Evolutionary conservation across 345 rosid species (phyloP), one percentile per base, ranked within the genome.

Genomic region (Raphanus sativus): DNA sequence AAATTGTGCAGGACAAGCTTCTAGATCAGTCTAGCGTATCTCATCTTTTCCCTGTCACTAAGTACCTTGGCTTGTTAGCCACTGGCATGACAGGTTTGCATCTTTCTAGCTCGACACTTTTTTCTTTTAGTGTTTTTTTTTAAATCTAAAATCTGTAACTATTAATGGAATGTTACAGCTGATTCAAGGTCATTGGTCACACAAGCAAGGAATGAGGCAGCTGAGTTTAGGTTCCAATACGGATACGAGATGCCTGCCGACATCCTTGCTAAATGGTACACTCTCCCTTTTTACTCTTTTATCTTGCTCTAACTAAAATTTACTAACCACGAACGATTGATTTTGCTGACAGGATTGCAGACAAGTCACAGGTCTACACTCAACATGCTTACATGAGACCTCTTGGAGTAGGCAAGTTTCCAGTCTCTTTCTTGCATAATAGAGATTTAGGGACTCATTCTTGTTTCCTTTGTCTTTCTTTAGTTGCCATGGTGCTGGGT

Each of bases 371-470:
- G 77, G 90, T 96, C 66, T 96, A 96, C 74, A 96, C 99, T 64
- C 99, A 96, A 70, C 98, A 96, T 87, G 99, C 98, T 67, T 96
- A 96, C 80, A 96, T 93, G 99, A 90, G 99, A 85, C 99, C 99
- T 11, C 99, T 96, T 81, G 99, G 99, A 77, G 96, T 96, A 71
- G 97, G 99, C 87, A 80, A 61, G 89, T 82, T 71, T 82, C 75
- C 73, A 12, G 6, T 69, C 76, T 67, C 75, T 66, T 67, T 3
- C 58, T 30, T 65, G 2, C 9, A n/a, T 56, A 12, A 10, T 42
- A 10, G 38, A 63, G 17, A n/a, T 45, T 40, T 24, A 59, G 6
- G 26, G 38, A 36, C 28, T 70, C 33, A 75, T 40, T 54, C 2
- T 34, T 82, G 40, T 75, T 32, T 40, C 33, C 55, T 50, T 56